Conservation (phyloP, 2,329 filamentous ascomycete species). For the Hysterium pulicare region DNA sequence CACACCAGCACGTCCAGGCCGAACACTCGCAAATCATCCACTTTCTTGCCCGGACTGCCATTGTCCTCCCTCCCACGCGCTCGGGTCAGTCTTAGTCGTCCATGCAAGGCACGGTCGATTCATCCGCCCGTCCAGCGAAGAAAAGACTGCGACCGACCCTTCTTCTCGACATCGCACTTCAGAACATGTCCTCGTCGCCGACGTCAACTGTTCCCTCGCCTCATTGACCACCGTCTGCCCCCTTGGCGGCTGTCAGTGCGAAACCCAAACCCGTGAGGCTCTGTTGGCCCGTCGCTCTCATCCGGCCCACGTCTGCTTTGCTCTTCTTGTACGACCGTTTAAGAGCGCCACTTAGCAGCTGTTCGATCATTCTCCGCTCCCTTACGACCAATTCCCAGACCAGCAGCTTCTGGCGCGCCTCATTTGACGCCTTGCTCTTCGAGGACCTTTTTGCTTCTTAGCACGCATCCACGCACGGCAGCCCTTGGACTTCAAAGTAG, state of each 20-base stretch:
- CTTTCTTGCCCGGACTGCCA: conserved; percentile 13
- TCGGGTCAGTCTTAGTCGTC: conserved; percentile 22
- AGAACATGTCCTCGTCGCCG: conserved; percentile 20
- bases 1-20: conserved; percentile 23
- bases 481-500: conserved; percentile 8
- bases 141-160: conserved; percentile 18
- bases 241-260: conserved; percentile 5
- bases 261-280: not conserved
- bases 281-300: conserved; percentile 6
- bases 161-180: conserved; percentile 9
- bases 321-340: conserved; percentile 23
- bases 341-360: conserved; percentile 18
- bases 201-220: conserved; percentile 11
- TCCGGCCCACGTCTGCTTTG: conserved; percentile 13
- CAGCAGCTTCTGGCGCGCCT: conserved; percentile 9
- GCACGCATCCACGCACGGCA: conserved; percentile 6
- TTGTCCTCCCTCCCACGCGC: conserved; percentile 20
- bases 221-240: conserved; percentile 5
- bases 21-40: conserved; percentile 7
- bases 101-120: conserved; percentile 36
- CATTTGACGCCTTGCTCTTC: conserved; percentile 19
- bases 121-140: conserved; percentile 19
- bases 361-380: conserved; percentile 10
- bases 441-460: conserved; percentile 2
- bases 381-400: conserved; percentile 3